phyloP scores from a whole-genome alignment of 805 yeast genomes.

The Metschnikowia borealis region DNA sequence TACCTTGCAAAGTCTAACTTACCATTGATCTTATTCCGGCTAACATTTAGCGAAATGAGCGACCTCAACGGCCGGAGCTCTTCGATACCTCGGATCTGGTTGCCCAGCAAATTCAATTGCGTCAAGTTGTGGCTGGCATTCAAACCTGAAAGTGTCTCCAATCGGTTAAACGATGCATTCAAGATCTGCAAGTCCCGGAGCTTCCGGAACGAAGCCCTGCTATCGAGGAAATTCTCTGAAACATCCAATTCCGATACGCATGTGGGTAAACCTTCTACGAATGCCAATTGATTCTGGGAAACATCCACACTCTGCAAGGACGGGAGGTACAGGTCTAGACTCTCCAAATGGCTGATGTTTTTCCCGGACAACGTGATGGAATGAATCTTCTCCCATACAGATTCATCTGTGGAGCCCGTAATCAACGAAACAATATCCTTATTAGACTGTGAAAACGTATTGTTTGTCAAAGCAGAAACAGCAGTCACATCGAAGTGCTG shows the following conservation, averaged over 20 bases:
- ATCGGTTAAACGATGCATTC: conserved; percentile 35
- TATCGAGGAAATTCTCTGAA: conserved; percentile 37
- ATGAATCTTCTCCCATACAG: conserved; percentile 41
- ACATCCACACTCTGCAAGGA: conserved; percentile 37
- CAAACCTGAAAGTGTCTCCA: conserved; percentile 37
- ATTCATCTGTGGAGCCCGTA: conserved; percentile 32
- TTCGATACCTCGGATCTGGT: conserved; percentile 31
- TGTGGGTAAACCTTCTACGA: conserved; percentile 44
- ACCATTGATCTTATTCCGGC: conserved; percentile 40
- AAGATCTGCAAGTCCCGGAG: conserved; percentile 41
- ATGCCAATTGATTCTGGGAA: conserved; percentile 39
- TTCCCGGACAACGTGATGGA: conserved; percentile 33
- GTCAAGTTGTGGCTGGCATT: conserved; percentile 39
- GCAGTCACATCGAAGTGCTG: conserved; percentile 34
- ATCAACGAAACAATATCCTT: conserved; percentile 42
- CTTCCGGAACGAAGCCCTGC: conserved; percentile 38
- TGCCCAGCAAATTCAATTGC: conserved; percentile 34
- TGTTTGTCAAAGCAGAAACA: conserved; percentile 38
- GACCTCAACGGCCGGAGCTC: conserved; percentile 38
- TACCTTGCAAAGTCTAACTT: conserved; percentile 32
- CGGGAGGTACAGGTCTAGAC: conserved; percentile 44
- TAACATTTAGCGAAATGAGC: conserved; percentile 37
- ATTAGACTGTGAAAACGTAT: conserved; percentile 48
- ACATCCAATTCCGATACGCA: conserved; percentile 35
- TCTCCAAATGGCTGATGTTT: conserved; percentile 39